A percentile compares a stretch with the other conserved stretches of the same genome.
Conservation (phyloP, 768 basidiomycete species). For the Pleurotus salmoneostramineus region DNA sequence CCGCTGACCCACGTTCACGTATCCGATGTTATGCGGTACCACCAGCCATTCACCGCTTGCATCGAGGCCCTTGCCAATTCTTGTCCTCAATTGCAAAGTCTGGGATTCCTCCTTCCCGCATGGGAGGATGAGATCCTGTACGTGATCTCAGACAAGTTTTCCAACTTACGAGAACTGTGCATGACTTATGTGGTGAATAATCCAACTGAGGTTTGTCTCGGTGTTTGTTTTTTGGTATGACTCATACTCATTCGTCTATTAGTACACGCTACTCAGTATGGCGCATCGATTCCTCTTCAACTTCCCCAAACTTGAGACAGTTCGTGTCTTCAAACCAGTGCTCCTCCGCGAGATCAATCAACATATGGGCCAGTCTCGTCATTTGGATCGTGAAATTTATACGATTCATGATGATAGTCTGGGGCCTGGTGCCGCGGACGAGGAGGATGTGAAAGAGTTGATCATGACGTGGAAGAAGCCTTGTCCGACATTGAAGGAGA, state of each 20-base stretch:
- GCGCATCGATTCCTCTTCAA: constrained; percentile 37
- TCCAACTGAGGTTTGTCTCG: constrained; percentile 35
- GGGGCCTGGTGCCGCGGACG: constrained; percentile 14
- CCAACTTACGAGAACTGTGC: constrained; percentile 29
- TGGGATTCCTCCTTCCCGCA: constrained; percentile 29
- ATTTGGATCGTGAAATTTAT: constrained; percentile 10
- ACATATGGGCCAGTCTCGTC: background rate
- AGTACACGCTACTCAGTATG: constrained; percentile 37
- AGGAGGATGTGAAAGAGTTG: constrained; percentile 27
- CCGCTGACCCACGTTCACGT: constrained; percentile 16
- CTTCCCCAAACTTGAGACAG: constrained; percentile 31
- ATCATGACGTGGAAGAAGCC: constrained; percentile 41
- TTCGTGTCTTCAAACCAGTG: constrained; percentile 28
- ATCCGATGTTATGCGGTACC: constrained; percentile 15
- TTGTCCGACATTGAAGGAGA: constrained; percentile 31
- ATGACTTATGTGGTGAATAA: constrained; percentile 32
- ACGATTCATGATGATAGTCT: background rate
- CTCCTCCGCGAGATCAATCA: constrained; percentile 2
- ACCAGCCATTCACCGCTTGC: constrained; percentile 11
- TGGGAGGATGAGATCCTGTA: constrained; percentile 47
- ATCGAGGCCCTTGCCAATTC: constrained; percentile 22
- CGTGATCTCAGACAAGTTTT: constrained; percentile 34
- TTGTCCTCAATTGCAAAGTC: constrained; percentile 12
- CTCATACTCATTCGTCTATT: background rate
- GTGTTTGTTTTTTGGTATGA: background rate